Evolutionary conservation across 768 basidiomycete species (phyloP), one percentile per base, ranked within the genome.

Genomic region (Trametes elegans): DNA sequence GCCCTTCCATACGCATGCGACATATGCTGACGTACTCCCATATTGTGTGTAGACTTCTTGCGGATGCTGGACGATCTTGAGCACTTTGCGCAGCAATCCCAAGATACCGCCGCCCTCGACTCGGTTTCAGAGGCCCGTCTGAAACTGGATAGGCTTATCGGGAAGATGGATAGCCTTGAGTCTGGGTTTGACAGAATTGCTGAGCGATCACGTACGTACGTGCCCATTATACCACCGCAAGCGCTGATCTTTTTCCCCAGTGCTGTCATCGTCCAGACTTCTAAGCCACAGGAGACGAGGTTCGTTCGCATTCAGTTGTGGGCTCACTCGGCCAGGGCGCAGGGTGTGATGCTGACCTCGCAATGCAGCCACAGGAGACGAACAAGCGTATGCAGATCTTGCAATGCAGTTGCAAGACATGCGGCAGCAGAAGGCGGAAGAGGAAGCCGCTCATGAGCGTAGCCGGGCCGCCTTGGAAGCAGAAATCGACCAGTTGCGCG

Each of bases 171-270:
- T 56, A 78, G 75, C 23, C 74, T 95, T 11, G 87, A 91, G 67
- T 68, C 80, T 0, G 87, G 87, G 2, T 94, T 97, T 64, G 93
- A 95, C 62, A 81, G 84, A 59, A 87, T 95, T 62, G 88, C 90
- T 3, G 91, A 94, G 66, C 82, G 88, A 42, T 90, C 90, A 55
- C 69, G 93, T 93, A 67, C 52, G 90, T 57, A 16, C 24, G 38
- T 7, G 16, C 32, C 26, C 40, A 40, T 35, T 16, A 21, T 53
- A 53, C 43, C 9, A 44, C 42, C 27, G 48, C 39, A 9, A 14
- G 11, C 58, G 38, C 53, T 57, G n/a, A 55, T 55, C 29, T 46
- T 16, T 35, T 26, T 53, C 50, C 32, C 27, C 48, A 92, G 91
- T 93, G 31, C 76, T 92, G 34, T 92, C 90, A 14, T 77, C 85